Conservation (phyloP, 2,329 filamentous ascomycete genomes). For the Aspergillus sp. region DNA sequence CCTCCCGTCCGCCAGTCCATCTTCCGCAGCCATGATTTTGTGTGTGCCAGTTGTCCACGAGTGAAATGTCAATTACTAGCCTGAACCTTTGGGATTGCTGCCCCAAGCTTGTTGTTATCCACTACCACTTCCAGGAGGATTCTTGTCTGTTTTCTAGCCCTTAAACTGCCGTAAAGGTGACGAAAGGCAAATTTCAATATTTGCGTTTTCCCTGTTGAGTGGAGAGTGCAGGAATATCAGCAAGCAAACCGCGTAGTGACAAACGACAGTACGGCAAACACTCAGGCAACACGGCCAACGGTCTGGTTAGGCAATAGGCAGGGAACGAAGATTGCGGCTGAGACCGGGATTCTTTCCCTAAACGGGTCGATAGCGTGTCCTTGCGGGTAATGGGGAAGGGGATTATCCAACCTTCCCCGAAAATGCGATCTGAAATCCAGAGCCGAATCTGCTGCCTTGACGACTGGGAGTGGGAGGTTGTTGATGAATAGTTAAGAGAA, state of each 20-base stretch:
- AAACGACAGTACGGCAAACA: constrained; percentile 3
- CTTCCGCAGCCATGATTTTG: constrained; percentile 33
- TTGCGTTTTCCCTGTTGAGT: not conserved
- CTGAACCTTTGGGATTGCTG: constrained; percentile 9
- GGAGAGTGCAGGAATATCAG: not conserved
- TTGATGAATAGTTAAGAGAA: constrained; percentile 4
- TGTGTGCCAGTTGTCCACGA: not conserved
- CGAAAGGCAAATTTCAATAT: not conserved
- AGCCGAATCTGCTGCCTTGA: constrained; percentile 1
- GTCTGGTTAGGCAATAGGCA: constrained; percentile 9
- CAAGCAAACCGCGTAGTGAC: constrained; percentile 5
- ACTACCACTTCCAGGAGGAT: constrained; percentile 4
- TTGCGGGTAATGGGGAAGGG: not conserved
- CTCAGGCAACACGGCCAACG: constrained; percentile 8
- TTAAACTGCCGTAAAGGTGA: not conserved
- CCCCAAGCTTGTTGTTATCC: constrained; percentile 17
- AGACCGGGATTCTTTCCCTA: not conserved
- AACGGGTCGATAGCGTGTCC: not conserved
- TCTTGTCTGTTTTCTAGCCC: not conserved
- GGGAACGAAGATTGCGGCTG: constrained; percentile 7
- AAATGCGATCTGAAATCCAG: not conserved
- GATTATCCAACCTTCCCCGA: constrained; percentile 8
- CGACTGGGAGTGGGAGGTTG: not conserved
- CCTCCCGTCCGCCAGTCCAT: constrained; percentile 36
- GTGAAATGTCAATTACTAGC: not conserved